Evolutionary conservation across 2,329 filamentous ascomycete genomes (phyloP).

Genomic region (Didymella keratinophila): DNA sequence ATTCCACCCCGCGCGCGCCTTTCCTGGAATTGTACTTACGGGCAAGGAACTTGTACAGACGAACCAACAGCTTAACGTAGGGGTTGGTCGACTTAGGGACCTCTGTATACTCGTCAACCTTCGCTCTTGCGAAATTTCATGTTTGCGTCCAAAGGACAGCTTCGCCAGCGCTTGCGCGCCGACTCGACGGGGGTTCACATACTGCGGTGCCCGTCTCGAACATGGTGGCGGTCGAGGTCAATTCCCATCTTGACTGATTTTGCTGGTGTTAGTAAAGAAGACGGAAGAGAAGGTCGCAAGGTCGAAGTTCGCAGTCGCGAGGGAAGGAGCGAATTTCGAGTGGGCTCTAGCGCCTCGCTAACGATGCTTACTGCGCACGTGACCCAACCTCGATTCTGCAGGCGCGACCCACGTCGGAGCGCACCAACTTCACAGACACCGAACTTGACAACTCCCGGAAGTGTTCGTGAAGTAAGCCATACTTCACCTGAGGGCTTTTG

Average conservation of each 20-base stretch:
- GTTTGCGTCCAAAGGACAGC: conserved; percentile 51
- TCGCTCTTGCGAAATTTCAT: conserved; percentile 45
- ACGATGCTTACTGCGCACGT: conserved; percentile 6
- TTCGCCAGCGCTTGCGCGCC: conserved; percentile 49
- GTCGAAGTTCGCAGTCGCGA: not conserved
- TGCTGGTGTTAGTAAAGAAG: conserved; percentile 27
- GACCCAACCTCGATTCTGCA: not conserved
- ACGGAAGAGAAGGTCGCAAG: too few species aligned
- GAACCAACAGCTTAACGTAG: conserved; percentile 96
- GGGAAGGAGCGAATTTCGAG: conserved; percentile 17
- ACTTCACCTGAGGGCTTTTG: not conserved
- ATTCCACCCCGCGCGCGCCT: conserved; percentile 17
- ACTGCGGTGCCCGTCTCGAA: conserved; percentile 73
- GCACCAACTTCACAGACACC: not conserved
- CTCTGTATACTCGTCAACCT: conserved; percentile 51
- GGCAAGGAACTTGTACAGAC: conserved; percentile 96
- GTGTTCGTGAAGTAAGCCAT: not conserved
- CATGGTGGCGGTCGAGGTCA: conserved; percentile 66
- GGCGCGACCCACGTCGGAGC: not conserved
- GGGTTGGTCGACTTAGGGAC: conserved; percentile 91
- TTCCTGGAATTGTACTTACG: conserved; percentile 67
- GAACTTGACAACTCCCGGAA: not conserved
- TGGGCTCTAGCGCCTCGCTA: conserved; percentile 11
- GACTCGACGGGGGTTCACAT: conserved; percentile 52
- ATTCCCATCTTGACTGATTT: conserved; percentile 51